Conservation (phyloP, 140 eudicot species). For the Anethum foeniculum region DNA sequence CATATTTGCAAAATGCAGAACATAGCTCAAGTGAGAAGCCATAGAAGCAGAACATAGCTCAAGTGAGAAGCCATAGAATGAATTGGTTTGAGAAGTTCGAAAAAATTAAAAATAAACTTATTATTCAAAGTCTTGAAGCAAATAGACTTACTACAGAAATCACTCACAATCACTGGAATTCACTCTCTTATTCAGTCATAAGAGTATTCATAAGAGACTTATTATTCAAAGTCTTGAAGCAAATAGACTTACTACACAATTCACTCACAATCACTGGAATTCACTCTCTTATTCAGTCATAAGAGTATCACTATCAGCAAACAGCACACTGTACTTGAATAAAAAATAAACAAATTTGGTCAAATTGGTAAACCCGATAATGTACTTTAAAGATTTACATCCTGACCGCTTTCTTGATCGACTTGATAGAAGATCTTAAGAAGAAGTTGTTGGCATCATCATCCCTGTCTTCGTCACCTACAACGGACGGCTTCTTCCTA, state of each 20-base stretch:
- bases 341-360: not conserved
- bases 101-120: not conserved
- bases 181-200: conserved; percentile 41
- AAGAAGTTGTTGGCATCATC: conserved; percentile 42
- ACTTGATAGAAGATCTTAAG: conserved; percentile 60
- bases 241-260: conserved; percentile 9
- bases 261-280: conserved; percentile 8
- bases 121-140: conserved; percentile 25
- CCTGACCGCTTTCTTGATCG: conserved; percentile 73
- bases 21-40: not conserved
- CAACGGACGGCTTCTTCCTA: conserved; percentile 58
- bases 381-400: conserved; percentile 20
- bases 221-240: no score
- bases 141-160: not conserved
- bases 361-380: not conserved
- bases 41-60: not conserved
- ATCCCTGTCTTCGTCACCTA: conserved; percentile 42
- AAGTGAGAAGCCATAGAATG: not conserved
- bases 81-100: not conserved
- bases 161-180: conserved; percentile 7
- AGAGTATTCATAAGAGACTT: no score
- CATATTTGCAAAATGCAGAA: not conserved
- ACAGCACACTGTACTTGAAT: conserved; percentile 17
- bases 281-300: conserved; percentile 39
- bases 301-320: conserved; percentile 20